Evolutionary conservation across 163 green algal species (phyloP), one percentile per base, ranked within the genome.

Genomic region (Coccomyxa subellipsoidea): DNA sequence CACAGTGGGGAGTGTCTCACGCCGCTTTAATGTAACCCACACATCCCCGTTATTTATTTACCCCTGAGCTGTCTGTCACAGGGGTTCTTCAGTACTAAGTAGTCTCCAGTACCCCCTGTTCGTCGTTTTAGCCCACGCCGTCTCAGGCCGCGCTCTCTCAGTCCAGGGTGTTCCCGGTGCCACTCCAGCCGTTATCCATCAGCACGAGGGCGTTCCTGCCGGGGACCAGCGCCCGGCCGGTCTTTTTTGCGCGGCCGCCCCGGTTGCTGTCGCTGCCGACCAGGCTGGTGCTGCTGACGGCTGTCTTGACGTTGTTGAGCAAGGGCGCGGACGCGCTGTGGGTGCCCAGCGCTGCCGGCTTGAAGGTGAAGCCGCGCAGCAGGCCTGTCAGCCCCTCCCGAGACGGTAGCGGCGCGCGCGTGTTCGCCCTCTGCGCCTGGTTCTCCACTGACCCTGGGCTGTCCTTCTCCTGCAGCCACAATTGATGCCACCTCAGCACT

Each of bases 401-500:
- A 18, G 66, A 73, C 2, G n/a, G 66, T 23, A 8, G 27, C 29
- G 27, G 10, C 27, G 27, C 10, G 29, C n/a, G 66, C 66, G n/a
- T 32, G 66, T 73, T 73, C 2, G 66, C 66, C 27, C n/a, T 18
- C 66, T 73, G 21, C 29, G 66, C 29, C 66, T 73, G 66, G 66
- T 73, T 73, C 66, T 73, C 66, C 27, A 73, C 66, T 7, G 66
- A 73, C 21, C 66, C 66, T 32, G 66, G 66, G 66, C 66, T 73
- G 66, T 73, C 66, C 47, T 7, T 59, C 47, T 59, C 47, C 47
- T 59, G 47, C 5, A 18, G 23, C 47, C 47, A 59, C 47, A n/a
- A n/a, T n/a, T n/a, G n/a, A n/a, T n/a, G n/a, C n/a, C n/a, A n/a
- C n/a, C n/a, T n/a, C n/a, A n/a, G n/a, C n/a, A n/a, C n/a, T n/a